Conservation (phyloP, 345 rosid genomes). For the Draba incana region DNA sequence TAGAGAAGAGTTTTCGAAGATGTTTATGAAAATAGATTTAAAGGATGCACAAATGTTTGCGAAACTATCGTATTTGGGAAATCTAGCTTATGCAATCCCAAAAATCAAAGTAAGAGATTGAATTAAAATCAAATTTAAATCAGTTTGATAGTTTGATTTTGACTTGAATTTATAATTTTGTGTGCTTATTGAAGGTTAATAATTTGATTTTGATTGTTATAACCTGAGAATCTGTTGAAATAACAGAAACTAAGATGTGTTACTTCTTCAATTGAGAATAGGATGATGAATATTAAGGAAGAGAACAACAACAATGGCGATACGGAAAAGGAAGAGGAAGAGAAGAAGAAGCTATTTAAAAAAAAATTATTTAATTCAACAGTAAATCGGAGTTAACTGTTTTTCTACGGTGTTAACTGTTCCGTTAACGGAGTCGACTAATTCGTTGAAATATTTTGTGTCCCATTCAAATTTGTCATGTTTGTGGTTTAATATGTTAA, state of each 20-base stretch:
- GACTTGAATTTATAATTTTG: too few relatives aligned
- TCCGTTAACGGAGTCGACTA: too few relatives aligned
- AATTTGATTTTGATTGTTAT: constrained; percentile 2
- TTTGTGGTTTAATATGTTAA: too few relatives aligned
- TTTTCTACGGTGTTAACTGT: too few relatives aligned
- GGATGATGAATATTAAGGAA: constrained; percentile 46
- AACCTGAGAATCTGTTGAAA: constrained; percentile 70
- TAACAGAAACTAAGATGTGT: constrained; percentile 59
- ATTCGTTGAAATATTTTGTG: too few relatives aligned
- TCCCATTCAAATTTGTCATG: too few relatives aligned
- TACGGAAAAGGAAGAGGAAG: constrained; percentile 28
- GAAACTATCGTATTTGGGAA: constrained; percentile 77
- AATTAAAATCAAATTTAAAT: too few relatives aligned
- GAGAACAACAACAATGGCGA: constrained; percentile 40
- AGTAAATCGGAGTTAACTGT: too few relatives aligned
- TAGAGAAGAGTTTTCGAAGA: constrained; percentile 66
- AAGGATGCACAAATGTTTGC: constrained; percentile 75
- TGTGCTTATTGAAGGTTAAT: too few relatives aligned
- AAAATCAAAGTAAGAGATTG: constrained; percentile 57
- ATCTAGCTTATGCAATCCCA: constrained; percentile 76
- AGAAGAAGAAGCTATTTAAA: too few relatives aligned
- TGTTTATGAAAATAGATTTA: constrained; percentile 66
- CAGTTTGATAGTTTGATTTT: too few relatives aligned
- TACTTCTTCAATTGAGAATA: constrained; percentile 72
- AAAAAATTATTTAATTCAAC: too few relatives aligned